Evolutionary conservation across 345 rosid species (phyloP).

Genomic region (Eucalyptus pauciflora): DNA sequence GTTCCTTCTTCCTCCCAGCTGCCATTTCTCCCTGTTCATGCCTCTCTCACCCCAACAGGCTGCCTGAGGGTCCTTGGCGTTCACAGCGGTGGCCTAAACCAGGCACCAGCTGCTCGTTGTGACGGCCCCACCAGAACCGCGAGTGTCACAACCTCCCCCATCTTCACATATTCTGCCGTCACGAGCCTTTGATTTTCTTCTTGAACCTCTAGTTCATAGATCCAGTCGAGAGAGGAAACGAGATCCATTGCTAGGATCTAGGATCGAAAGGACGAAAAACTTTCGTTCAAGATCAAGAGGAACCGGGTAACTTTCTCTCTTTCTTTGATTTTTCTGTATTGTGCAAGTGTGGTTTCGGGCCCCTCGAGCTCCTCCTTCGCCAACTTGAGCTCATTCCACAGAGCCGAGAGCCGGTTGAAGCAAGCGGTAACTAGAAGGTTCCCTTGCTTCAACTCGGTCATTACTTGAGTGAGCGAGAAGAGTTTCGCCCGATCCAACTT

Average conservation of each 20-base stretch:
- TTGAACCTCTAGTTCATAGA: fast-evolving
- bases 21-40: no score
- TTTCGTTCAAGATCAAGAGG: no score
- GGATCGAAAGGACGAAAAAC: fast-evolving
- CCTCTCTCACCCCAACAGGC: no score
- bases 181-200: no score
- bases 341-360: fast-evolving
- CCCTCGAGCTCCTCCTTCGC: fast-evolving
- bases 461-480: not conserved
- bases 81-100: no score
- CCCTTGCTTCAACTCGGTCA: not conserved
- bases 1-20: no score
- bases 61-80: no score
- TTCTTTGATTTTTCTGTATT: fast-evolving
- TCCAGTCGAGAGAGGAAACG: fast-evolving
- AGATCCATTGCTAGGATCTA: no score
- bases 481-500: not conserved
- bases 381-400: not conserved
- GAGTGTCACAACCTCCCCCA: no score
- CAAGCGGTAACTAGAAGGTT: not conserved
- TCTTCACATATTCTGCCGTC: no score
- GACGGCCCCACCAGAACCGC: no score
- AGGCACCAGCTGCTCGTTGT: no score
- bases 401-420: fast-evolving
- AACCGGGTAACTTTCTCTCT: not conserved